Evolutionary conservation across 306 rosid species (phyloP).

Genomic region (Dryas alaskensis): DNA sequence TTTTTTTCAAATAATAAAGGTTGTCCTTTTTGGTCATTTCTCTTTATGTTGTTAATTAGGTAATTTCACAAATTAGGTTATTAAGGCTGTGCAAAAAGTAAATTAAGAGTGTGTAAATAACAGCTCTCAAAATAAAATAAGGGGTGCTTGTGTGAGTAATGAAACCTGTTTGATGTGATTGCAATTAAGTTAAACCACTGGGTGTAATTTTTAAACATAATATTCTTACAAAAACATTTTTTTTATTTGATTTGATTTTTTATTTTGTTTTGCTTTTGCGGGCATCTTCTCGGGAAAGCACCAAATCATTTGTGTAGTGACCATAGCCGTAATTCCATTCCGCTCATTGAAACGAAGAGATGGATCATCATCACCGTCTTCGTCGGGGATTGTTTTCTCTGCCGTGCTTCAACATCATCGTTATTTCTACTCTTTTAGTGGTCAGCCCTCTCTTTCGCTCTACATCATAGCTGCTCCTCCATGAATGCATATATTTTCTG

Average conservation of each 20-base stretch:
- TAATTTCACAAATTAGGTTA: too few relatives aligned
- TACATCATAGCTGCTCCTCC: background rate
- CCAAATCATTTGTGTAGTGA: background rate
- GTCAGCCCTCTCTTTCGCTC: background rate
- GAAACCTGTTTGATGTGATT: too few relatives aligned
- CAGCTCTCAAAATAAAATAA: too few relatives aligned
- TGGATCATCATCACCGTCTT: background rate
- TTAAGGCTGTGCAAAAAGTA: too few relatives aligned
- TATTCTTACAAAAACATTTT: background rate
- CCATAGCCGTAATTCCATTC: background rate
- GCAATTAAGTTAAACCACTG: too few relatives aligned
- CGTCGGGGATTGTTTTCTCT: background rate
- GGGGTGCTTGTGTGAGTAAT: too few relatives aligned
- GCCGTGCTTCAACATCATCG: background rate
- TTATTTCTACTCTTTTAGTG: slow-evolving; percentile 13
- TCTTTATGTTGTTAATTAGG: too few relatives aligned
- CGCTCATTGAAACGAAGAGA: background rate
- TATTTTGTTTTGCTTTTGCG: background rate
- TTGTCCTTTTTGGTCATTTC: too few relatives aligned
- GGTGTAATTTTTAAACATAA: too few relatives aligned
- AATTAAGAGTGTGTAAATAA: too few relatives aligned
- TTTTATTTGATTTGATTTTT: background rate
- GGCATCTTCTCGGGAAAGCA: background rate
- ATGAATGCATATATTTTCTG: background rate
- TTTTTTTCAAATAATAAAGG: too few relatives aligned